These are phyloP conservation scores for Lactarius indigo DNA, from an alignment of 768 basidiomycete species.

Conservation along the genomic window DNA sequence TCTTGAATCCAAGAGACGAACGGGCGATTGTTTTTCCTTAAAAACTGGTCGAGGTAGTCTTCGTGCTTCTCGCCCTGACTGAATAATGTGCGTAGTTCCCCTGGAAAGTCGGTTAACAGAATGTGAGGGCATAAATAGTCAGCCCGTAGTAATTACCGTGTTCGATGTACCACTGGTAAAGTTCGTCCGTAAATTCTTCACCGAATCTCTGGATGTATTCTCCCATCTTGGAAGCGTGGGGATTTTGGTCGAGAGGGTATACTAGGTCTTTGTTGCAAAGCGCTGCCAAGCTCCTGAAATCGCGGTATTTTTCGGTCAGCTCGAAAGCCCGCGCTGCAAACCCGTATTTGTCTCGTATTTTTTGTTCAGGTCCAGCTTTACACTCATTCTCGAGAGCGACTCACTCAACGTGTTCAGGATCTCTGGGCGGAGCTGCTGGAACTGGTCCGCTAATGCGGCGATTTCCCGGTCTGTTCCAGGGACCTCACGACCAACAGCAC, in stretches of 20 bases:
- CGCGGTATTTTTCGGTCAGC: conserved; percentile 82
- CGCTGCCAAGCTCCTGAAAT: conserved; percentile 81
- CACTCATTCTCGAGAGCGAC: conserved; percentile 29
- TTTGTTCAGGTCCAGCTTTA: conserved; percentile 1
- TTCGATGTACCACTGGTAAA: conserved; percentile 93
- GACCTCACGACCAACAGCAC: conserved; percentile 44
- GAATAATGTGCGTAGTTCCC: conserved; percentile 79
- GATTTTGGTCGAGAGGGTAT: conserved; percentile 62
- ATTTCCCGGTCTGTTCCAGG: conserved; percentile 52
- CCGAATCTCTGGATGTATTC: conserved; percentile 74
- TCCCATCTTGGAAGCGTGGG: conserved; percentile 58
- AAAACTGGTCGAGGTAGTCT: conserved; percentile 68
- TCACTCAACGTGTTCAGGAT: conserved; percentile 77
- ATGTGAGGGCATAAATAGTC: neutral
- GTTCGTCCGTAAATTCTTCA: conserved; percentile 79
- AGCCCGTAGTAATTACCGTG: conserved; percentile 51
- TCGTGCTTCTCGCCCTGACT: conserved; percentile 64
- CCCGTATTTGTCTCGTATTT: conserved; percentile 55
- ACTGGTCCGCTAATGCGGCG: conserved; percentile 60
- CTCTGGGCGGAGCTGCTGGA: conserved; percentile 68
- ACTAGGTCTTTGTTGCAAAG: conserved; percentile 70
- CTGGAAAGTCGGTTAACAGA: conserved; percentile 35
- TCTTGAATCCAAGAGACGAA: conserved; percentile 87
- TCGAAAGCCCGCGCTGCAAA: conserved; percentile 68
- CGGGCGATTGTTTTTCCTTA: conserved; percentile 54